Conservation (phyloP, 352 stramenopile genomes). For the Phytophthora pisi region DNA sequence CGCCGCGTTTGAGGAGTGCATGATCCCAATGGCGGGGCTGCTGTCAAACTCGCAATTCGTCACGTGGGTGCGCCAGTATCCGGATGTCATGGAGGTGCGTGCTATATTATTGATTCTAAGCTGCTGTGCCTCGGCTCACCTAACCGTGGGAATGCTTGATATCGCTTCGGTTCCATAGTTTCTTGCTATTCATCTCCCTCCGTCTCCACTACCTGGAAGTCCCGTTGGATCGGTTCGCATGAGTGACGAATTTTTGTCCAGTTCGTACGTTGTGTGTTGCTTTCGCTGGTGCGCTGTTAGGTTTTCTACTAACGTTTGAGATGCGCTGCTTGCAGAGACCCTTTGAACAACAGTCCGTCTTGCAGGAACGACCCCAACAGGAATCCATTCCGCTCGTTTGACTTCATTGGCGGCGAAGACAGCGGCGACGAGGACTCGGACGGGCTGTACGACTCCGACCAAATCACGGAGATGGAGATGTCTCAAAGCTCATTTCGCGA, state of each 20-base stretch:
- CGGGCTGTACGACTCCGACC: slow-evolving; percentile 71
- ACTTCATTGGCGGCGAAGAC: slow-evolving; percentile 84
- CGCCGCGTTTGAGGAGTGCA: slow-evolving; percentile 76
- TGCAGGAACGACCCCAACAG: slow-evolving; percentile 49
- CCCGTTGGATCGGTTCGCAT: slow-evolving; percentile 40
- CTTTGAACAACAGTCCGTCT: slow-evolving; percentile 80
- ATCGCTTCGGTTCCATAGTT: slow-evolving; percentile 35
- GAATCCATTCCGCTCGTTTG: slow-evolving; percentile 70
- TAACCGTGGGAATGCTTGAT: neutral
- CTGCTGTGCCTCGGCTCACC: neutral
- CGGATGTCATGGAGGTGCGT: slow-evolving; percentile 67
- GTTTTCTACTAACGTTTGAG: slow-evolving; percentile 5
- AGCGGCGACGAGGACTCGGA: slow-evolving; percentile 78
- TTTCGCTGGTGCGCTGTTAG: neutral
- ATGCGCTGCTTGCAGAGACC: slow-evolving; percentile 42
- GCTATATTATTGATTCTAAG: neutral
- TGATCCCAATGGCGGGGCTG: slow-evolving; percentile 53
- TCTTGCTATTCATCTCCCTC: slow-evolving; percentile 50
- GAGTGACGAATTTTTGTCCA: slow-evolving; percentile 50
- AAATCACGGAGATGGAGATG: slow-evolving; percentile 77
- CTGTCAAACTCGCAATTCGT: slow-evolving; percentile 74
- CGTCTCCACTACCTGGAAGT: slow-evolving; percentile 40
- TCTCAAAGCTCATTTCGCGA: slow-evolving; percentile 62
- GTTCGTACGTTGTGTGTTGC: slow-evolving; percentile 36
- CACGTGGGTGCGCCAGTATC: slow-evolving; percentile 74